Evolutionary conservation across 805 yeast species (phyloP), one percentile per base, ranked within the genome.

Genomic region (Lachancea fermentati): DNA sequence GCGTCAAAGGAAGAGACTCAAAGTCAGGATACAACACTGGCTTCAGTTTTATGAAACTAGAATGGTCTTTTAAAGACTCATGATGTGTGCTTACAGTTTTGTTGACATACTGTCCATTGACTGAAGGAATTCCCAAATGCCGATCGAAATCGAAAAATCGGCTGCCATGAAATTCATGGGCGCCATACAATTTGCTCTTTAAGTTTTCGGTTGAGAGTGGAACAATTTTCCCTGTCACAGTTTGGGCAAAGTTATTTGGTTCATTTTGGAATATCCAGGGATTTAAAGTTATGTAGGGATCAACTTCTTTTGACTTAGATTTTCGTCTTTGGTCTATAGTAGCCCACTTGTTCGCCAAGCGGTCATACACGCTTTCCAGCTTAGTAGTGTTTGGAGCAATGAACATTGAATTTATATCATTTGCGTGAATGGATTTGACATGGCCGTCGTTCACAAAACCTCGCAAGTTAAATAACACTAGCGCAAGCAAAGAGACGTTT

Each of bases 1-100:
- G 36, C 3, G 30, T 34, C 2, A 4, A 15, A 4, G 58, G 57
- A 32, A 54, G 35, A 9, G 48, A 39, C 25, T 43, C 45, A 24
- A 43, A 38, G 32, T 38, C 36, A n/a, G 42, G 38, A 40, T 48
- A 50, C 17, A 51, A 12, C 11, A 29, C 22, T 9, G 53, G 46
- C 17, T 37, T 42, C n/a, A 50, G 14, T 7, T 11, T 11, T 7
- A 22, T 11, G 26, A 22, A 13, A 11, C 29, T 11, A n/a, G n/a
- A n/a, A n/a, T n/a, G n/a, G n/a, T n/a, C n/a, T n/a, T n/a, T n/a
- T 5, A 29, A 7, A 29, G n/a, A 11, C 13, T 13, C n/a, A 13
- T 29, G 31, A 29, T 13, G 31, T 12, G n/a, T n/a, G n/a, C n/a
- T n/a, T n/a, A n/a, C n/a, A n/a, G n/a, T n/a, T n/a, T 29, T 29